Evolutionary conservation across 345 rosid genomes (phyloP).

Genomic region (Gossypium arboreum): DNA sequence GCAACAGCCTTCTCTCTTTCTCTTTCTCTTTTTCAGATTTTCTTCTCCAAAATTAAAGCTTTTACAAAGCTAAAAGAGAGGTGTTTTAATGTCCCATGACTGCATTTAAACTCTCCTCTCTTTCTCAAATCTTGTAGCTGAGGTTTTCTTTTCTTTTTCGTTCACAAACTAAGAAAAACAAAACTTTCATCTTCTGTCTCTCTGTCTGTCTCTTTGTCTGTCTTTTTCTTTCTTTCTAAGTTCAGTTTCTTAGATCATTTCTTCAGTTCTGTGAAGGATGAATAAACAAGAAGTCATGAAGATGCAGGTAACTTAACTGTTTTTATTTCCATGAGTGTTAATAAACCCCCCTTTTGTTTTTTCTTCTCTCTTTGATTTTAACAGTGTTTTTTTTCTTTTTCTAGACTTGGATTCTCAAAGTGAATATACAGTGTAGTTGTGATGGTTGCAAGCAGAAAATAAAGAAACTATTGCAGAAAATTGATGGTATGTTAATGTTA

Average conservation of each 20-base stretch:
- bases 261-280: constrained; percentile 31
- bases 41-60: constrained; percentile 14
- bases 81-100: constrained; percentile 32
- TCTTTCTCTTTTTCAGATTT: not conserved
- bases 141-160: not conserved
- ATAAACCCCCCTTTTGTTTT: not conserved
- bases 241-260: constrained; percentile 5
- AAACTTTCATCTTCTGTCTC: not conserved
- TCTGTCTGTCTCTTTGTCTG: not conserved
- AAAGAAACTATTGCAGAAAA: constrained; percentile 69
- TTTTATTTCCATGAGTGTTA: not conserved
- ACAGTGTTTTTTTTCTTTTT: constrained; percentile 14
- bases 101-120: constrained; percentile 22
- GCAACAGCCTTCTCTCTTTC: constrained; percentile 28
- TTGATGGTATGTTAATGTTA: constrained; percentile 49
- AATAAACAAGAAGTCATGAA: constrained; percentile 69
- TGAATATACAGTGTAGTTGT: constrained; percentile 65
- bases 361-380: not conserved
- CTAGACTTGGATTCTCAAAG: constrained; percentile 82
- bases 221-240: constrained; percentile 1
- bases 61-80: constrained; percentile 30
- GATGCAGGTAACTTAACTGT: constrained; percentile 59
- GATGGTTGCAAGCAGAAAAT: constrained; percentile 92
- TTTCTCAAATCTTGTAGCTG: constrained; percentile 15
- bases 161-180: constrained; percentile 11